These are phyloP conservation scores for Alternaria infectoria DNA, from an alignment of 2,329 filamentous ascomycete species.

Conservation along the genomic window DNA sequence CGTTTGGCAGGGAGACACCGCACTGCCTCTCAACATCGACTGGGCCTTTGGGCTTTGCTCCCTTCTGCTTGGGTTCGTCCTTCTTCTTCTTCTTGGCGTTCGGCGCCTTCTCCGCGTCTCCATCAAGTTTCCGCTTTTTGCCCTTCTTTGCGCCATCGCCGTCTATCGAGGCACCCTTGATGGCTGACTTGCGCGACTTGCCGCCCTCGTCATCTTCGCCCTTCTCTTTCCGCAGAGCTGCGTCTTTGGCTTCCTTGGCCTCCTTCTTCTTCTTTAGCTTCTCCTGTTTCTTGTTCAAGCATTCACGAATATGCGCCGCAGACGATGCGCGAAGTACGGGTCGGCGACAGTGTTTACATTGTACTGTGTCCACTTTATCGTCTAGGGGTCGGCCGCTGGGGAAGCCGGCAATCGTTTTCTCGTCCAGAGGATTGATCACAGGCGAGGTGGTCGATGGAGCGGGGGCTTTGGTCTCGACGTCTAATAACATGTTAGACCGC, in stretches of 20 bases:
- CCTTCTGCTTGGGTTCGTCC: constrained; percentile 84
- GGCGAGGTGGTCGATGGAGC: constrained; percentile 38
- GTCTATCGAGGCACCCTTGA: constrained; percentile 48
- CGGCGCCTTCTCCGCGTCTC: constrained; percentile 76
- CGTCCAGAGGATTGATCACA: constrained; percentile 69
- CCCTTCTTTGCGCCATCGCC: constrained; percentile 51
- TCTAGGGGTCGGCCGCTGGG: constrained; percentile 80
- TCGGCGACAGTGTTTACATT: constrained; percentile 94
- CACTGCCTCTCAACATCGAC: constrained; percentile 95
- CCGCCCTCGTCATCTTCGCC: constrained; percentile 52
- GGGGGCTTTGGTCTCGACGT: constrained; percentile 36
- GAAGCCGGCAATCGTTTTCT: constrained; percentile 78
- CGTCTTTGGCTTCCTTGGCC: constrained; percentile 63
- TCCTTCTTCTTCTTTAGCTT: constrained; percentile 68
- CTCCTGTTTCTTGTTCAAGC: constrained; percentile 80
- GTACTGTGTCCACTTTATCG: constrained; percentile 76
- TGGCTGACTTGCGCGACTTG: constrained; percentile 50
- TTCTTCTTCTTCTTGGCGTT: constrained; percentile 91
- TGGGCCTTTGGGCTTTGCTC: constrained; percentile 84
- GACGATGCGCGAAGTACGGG: constrained; percentile 77
- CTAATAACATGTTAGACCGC: constrained; percentile 17
- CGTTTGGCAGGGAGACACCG: constrained; percentile 84
- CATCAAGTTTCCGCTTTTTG: constrained; percentile 57
- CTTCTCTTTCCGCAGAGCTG: constrained; percentile 56
- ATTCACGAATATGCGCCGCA: constrained; percentile 80